phyloP scores from a whole-genome alignment of 2,329 filamentous ascomycete species.

The Trichoderma oligosporum region DNA sequence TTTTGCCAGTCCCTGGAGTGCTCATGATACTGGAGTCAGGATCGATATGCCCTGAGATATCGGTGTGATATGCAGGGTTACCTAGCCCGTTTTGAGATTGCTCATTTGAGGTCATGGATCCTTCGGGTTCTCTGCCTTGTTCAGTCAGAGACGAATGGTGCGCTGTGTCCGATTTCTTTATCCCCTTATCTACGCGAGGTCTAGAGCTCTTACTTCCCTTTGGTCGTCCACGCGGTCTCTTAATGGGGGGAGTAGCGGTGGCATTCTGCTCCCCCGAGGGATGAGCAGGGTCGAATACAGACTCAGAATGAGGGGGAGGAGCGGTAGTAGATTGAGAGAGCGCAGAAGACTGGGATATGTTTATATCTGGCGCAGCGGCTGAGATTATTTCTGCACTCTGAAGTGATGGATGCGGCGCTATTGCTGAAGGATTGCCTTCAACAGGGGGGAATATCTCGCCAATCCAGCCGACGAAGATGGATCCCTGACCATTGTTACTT shows the following conservation, averaged over 20 bases:
- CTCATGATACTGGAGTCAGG: conserved; percentile 22
- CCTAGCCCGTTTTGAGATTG: neutral
- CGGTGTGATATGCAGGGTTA: neutral
- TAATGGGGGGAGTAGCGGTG: conserved; percentile 27
- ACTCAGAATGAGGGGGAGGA: neutral
- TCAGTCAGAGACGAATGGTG: neutral
- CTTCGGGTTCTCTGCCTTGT: neutral
- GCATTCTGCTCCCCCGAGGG: neutral
- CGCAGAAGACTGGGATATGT: neutral
- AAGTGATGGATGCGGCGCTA: conserved; percentile 10
- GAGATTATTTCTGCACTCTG: conserved; percentile 1
- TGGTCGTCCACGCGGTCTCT: conserved; percentile 50
- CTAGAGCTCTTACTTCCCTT: conserved; percentile 49
- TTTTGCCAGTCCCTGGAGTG: conserved; percentile 28
- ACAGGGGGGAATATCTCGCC: conserved; percentile 58
- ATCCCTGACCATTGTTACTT: conserved; percentile 53
- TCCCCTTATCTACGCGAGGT: conserved; percentile 46
- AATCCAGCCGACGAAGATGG: conserved; percentile 58
- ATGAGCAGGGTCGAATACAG: neutral
- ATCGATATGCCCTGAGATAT: conserved; percentile 5
- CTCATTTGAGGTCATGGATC: neutral
- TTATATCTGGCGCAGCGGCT: neutral
- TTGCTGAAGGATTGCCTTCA: conserved; percentile 22
- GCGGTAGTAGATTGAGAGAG: conserved; percentile 1
- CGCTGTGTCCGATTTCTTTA: conserved; percentile 40